Evolutionary conservation across 352 stramenopile genomes (phyloP), one percentile per base, ranked within the genome.

Genomic region (Thraustochytrium striatum): DNA sequence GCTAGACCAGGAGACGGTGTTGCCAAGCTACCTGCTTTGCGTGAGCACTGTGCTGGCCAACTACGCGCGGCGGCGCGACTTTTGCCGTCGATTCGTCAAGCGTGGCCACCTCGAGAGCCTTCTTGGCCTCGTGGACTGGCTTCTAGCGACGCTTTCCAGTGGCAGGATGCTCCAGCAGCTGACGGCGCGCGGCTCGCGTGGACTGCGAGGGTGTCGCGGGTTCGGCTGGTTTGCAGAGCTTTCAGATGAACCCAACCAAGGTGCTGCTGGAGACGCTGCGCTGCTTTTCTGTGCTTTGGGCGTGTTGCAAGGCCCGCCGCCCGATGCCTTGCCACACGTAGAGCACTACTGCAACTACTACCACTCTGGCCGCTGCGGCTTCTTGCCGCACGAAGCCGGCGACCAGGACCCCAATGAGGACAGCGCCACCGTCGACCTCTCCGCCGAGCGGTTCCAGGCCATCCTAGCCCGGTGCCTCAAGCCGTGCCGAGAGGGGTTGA

Each of bases 21-120:
- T 43, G 5, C 41, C 43, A n/a, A 30, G 30, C 8, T 61, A 75
- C 16, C 52, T 75, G 38, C 50, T 75, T 30, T 75, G 65, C 39
- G 52, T 75, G 11, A 55, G 41, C 25, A 75, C 52, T 25, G 36
- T 75, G 8, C 30, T 75, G 43, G 30, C 52, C 50, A 75, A 75
- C 36, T 43, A 61, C 50, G 68, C 65, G 0, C 13, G 21, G 7
- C 33, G 41, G 25, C 44, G 30, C 32, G 43, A 75, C 9, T 75
- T 75, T 28, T 75, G 65, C 47, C 21, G 65, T 3, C 33, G 68
- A 38, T 75, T 75, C 1, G n/a, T 75, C 32, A 30, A 16, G 3
- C n/a, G 30, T 21, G 65, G 65, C 13, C 65, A 75, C 30, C 36
- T 75, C 25, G 21, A 30, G 0, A 43, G 41, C 52, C 52, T 75